Percentiles rank a stretch among this genome's conserved stretches.
These are phyloP conservation scores for Aspergillus jensenii DNA, from an alignment of 2,329 filamentous ascomycete genomes.

Conservation along the genomic window DNA sequence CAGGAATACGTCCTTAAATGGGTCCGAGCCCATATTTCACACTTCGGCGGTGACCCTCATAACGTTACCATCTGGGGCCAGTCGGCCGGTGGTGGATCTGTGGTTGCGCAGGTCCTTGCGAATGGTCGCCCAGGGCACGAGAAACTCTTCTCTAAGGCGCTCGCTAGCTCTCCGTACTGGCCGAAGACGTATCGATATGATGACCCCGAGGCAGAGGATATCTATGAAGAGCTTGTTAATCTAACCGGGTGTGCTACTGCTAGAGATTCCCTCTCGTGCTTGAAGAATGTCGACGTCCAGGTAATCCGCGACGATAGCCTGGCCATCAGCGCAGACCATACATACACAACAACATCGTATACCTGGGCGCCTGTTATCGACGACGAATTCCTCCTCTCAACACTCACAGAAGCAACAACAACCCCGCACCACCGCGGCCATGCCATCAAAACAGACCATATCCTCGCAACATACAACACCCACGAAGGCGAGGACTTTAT, in stretches of 20 bases:
- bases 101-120: conserved; percentile 46
- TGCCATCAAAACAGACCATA: conserved; percentile 46
- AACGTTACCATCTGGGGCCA: conserved; percentile 59
- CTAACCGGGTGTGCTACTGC: conserved; percentile 50
- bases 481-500: conserved; percentile 65
- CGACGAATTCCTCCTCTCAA: conserved; percentile 50
- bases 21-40: conserved; percentile 53
- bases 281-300: conserved; percentile 57
- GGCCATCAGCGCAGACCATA: conserved; percentile 49
- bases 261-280: conserved; percentile 51
- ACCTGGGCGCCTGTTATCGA: conserved; percentile 64
- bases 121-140: conserved; percentile 44
- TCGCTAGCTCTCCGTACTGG: conserved; percentile 59
- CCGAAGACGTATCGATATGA: conserved; percentile 58
- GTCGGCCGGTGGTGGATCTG: conserved; percentile 53
- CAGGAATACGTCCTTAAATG: conserved; percentile 55
- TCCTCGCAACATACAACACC: conserved; percentile 60
- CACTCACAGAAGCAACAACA: conserved; percentile 49
- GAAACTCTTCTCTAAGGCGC: conserved; percentile 51
- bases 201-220: conserved; percentile 50
- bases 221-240: conserved; percentile 50
- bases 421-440: conserved; percentile 18
- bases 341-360: conserved; percentile 57
- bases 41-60: conserved; percentile 55
- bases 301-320: conserved; percentile 54